Conservation (phyloP, 495 filamentous ascomycete species). For the Penicillium cinerascens region DNA sequence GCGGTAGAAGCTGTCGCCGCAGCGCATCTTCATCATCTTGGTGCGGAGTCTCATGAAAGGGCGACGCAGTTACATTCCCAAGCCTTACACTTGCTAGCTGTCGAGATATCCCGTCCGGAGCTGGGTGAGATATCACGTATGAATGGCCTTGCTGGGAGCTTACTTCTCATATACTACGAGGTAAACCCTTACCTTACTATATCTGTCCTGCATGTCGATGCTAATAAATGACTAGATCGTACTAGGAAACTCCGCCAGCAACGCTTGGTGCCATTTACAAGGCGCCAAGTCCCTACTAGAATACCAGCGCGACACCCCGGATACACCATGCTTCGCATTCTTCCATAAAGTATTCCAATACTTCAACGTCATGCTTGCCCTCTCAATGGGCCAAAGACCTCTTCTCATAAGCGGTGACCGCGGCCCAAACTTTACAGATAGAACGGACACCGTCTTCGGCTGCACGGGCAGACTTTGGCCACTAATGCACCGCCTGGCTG, state of each 20-base stretch:
- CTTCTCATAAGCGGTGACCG: not conserved
- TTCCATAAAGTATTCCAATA: constrained; percentile 12
- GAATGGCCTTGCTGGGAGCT: constrained; percentile 5
- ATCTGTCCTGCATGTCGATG: too few species aligned
- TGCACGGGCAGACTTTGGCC: constrained; percentile 7
- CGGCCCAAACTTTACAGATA: not conserved
- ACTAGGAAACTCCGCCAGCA: constrained; percentile 7
- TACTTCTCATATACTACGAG: constrained; percentile 14
- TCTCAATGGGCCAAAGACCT: constrained; percentile 5
- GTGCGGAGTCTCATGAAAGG: not conserved
- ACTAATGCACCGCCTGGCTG: constrained; percentile 6
- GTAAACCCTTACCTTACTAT: not conserved
- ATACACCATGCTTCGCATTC: not conserved
- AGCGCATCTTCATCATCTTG: constrained; percentile 9
- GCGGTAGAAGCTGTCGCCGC: constrained; percentile 12
- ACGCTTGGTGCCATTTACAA: constrained; percentile 12
- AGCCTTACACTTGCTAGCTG: constrained; percentile 2
- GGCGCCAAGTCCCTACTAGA: constrained; percentile 7
- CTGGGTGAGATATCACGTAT: not conserved
- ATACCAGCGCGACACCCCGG: not conserved
- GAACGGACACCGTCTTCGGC: constrained; percentile 9
- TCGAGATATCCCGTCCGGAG: constrained; percentile 2
- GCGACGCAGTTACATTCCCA: constrained; percentile 8
- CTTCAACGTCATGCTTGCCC: constrained; percentile 14
- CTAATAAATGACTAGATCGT: constrained; percentile 3